phyloP scores from a whole-genome alignment of 2,329 filamentous ascomycete species.

The Sporothrix mexicana region DNA sequence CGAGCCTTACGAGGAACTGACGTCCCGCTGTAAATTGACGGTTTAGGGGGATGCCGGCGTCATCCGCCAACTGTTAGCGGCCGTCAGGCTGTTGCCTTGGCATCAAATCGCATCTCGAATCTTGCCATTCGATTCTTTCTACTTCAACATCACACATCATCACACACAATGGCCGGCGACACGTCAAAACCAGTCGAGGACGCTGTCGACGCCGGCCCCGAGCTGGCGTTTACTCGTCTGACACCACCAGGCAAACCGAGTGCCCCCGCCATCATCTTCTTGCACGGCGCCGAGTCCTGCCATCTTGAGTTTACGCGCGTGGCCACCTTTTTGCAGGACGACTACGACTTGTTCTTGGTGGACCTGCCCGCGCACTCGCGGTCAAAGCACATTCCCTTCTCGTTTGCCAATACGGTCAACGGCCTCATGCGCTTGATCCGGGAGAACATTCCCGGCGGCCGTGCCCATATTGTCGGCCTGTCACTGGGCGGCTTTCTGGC shows the following conservation, averaged over 20 bases:
- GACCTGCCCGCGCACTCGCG: slow-evolving; percentile 20
- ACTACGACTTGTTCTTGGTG: neutral
- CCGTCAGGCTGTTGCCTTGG: too few relatives aligned
- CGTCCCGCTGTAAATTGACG: too few relatives aligned
- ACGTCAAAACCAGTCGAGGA: too few relatives aligned
- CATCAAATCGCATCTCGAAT: too few relatives aligned
- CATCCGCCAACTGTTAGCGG: too few relatives aligned
- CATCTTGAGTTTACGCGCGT: slow-evolving; percentile 17
- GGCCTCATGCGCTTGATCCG: neutral
- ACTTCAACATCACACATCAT: too few relatives aligned
- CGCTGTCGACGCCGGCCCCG: neutral
- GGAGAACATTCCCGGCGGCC: neutral
- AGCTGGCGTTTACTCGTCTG: neutral
- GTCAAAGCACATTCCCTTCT: slow-evolving; percentile 13
- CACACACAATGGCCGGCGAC: too few relatives aligned
- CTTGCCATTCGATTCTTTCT: too few relatives aligned
- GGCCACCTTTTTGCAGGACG: neutral
- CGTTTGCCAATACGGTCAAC: slow-evolving; percentile 2
- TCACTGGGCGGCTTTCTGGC: slow-evolving; percentile 26
- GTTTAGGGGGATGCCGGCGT: too few relatives aligned
- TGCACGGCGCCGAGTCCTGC: slow-evolving; percentile 24
- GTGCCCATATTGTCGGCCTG: slow-evolving; percentile 15
- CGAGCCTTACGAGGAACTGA: too few relatives aligned
- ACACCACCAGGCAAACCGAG: neutral
- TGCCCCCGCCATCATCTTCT: neutral